phyloP scores from a whole-genome alignment of 306 rosid species.

The Quercus engelmannii region DNA sequence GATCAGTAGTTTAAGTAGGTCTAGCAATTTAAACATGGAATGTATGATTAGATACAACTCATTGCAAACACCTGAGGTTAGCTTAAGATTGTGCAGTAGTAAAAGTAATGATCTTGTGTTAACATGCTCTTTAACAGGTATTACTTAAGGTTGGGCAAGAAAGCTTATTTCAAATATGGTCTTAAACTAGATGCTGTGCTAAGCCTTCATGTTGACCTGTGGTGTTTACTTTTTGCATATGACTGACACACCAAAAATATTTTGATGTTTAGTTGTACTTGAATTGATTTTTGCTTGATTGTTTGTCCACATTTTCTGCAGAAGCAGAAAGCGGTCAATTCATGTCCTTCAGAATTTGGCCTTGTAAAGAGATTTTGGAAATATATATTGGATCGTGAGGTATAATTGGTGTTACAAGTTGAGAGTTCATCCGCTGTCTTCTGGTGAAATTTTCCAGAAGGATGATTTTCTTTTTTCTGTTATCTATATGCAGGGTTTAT shows the following conservation, averaged over 20 bases:
- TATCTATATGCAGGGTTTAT: slow-evolving; percentile 50
- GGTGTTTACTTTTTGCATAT: slow-evolving; percentile 2
- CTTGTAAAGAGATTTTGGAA: slow-evolving; percentile 90
- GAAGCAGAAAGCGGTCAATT: slow-evolving; percentile 79
- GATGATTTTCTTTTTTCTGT: not conserved
- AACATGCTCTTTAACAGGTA: slow-evolving; percentile 3
- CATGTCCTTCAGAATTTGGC: slow-evolving; percentile 75
- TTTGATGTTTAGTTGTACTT: slow-evolving; percentile 1
- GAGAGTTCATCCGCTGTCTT: not conserved
- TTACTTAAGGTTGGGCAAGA: not conserved
- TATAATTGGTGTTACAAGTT: slow-evolving; percentile 15
- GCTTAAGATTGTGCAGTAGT: not conserved
- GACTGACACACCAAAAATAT: not conserved
- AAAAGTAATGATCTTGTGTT: not conserved
- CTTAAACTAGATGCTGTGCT: not conserved
- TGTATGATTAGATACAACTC: not conserved
- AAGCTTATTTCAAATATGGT: not conserved
- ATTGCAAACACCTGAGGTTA: not conserved
- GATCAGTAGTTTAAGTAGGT: not conserved
- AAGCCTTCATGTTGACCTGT: not conserved
- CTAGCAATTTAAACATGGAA: slow-evolving; percentile 14
- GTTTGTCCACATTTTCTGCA: slow-evolving; percentile 42
- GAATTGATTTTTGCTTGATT: slow-evolving; percentile 8
- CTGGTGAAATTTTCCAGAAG: slow-evolving; percentile 3
- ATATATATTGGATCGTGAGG: slow-evolving; percentile 75